These are phyloP conservation scores for Pyrus hybrid DNA, from an alignment of 331 rosid genomes.

Conservation along the genomic window DNA sequence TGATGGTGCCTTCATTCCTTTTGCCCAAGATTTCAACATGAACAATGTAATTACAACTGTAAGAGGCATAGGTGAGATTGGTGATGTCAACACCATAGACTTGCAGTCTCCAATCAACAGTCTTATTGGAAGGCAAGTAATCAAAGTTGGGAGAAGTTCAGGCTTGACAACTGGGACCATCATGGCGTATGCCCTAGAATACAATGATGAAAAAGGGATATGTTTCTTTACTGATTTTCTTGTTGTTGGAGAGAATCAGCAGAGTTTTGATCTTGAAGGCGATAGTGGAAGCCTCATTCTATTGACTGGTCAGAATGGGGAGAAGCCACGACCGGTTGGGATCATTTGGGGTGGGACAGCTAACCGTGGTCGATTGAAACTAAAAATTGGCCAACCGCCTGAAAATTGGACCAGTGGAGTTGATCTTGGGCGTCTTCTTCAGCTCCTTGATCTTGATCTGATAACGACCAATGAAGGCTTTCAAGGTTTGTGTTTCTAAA, in stretches of 20 bases:
- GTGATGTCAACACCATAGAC: constrained; percentile 78
- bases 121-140: constrained; percentile 87
- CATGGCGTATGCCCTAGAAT: constrained; percentile 93
- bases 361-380: constrained; percentile 84
- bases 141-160: constrained; percentile 97
- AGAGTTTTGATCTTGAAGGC: constrained; percentile 97
- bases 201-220: constrained; percentile 92
- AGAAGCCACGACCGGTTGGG: constrained; percentile 85
- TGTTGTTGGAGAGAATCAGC: constrained; percentile 95
- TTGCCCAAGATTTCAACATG: constrained; percentile 77
- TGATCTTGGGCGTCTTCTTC: constrained; percentile 95
- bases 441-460: constrained; percentile 91
- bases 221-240: constrained; percentile 98
- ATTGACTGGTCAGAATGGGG: constrained; percentile 61
- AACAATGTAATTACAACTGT: constrained; percentile 53
- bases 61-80: constrained; percentile 82
- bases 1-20: constrained; percentile 96
- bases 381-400: constrained; percentile 82
- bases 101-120: constrained; percentile 86
- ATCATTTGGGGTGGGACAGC: constrained; percentile 99
- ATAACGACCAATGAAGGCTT: constrained; percentile 68
- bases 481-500: constrained; percentile 56
- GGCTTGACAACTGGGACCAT: constrained; percentile 95
- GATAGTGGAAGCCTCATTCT: constrained; percentile 98
- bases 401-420: constrained; percentile 99